These are phyloP conservation scores for Suhomyces guaymorum DNA, from an alignment of 1,139 yeast species.

Conservation along the genomic window DNA sequence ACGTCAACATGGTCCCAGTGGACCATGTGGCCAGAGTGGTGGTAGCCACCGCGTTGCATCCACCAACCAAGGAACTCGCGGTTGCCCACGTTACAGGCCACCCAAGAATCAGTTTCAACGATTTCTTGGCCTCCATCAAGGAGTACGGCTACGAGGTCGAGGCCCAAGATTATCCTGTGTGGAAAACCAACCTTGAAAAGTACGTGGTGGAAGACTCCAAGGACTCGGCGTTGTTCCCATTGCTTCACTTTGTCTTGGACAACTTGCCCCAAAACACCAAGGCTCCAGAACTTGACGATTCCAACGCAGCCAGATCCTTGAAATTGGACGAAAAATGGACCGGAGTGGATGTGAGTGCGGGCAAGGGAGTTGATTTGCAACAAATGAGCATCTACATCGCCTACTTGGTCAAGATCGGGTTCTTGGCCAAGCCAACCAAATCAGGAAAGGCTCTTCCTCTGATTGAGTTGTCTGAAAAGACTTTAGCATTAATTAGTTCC, in stretches of 20 bases:
- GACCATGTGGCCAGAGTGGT: constrained; percentile 95
- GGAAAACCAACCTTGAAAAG: constrained; percentile 77
- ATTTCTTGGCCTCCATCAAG: constrained; percentile 65
- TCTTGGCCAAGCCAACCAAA: constrained; percentile 60
- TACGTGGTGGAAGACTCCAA: constrained; percentile 63
- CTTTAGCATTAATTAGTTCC: constrained; percentile 62
- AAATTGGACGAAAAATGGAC: constrained; percentile 60
- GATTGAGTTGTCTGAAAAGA: constrained; percentile 55
- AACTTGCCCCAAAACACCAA: constrained; percentile 86
- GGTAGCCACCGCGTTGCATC: constrained; percentile 78
- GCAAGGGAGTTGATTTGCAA: constrained; percentile 67
- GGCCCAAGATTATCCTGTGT: constrained; percentile 65
- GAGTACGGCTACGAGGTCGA: constrained; percentile 71
- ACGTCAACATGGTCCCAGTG: constrained; percentile 96
- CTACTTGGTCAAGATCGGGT: constrained; percentile 77
- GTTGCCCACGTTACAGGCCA: constrained; percentile 98
- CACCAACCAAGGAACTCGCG: constrained; percentile 57
- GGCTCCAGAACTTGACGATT: constrained; percentile 93
- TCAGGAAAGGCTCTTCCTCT: constrained; percentile 57
- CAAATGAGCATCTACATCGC: constrained; percentile 77
- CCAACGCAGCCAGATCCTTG: constrained; percentile 70
- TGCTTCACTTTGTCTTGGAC: constrained; percentile 90
- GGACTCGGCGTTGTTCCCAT: constrained; percentile 88
- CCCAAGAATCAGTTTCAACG: constrained; percentile 81
- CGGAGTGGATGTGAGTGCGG: constrained; percentile 64